phyloP scores from a whole-genome alignment of 495 filamentous ascomycete genomes.

The Peziza echinospora region DNA sequence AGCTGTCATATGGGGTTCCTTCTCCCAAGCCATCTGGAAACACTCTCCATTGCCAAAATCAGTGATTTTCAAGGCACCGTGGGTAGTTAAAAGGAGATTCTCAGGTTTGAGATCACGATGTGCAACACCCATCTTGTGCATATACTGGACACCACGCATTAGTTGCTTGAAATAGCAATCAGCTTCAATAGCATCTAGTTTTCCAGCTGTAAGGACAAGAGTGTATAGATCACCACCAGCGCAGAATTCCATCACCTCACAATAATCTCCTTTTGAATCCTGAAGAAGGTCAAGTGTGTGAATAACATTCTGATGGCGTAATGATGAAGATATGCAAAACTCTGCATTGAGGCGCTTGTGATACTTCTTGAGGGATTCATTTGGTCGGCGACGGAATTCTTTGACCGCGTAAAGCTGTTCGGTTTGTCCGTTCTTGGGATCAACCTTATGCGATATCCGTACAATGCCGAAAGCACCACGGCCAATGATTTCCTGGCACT shows the following conservation, averaged over 20 bases:
- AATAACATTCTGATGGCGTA: slow-evolving; percentile 95
- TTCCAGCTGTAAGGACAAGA: slow-evolving; percentile 73
- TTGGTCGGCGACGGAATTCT: slow-evolving; percentile 83
- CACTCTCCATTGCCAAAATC: slow-evolving; percentile 99
- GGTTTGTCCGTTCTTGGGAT: slow-evolving; percentile 51
- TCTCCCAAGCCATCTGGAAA: slow-evolving; percentile 99
- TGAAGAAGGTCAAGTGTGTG: slow-evolving; percentile 89
- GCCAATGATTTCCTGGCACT: slow-evolving; percentile 96
- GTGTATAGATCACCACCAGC: slow-evolving; percentile 94
- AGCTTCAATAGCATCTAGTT: slow-evolving; percentile 79
- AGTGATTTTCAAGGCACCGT: slow-evolving; percentile 91
- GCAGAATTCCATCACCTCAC: slow-evolving; percentile 99
- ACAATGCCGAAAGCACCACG: slow-evolving; percentile 95
- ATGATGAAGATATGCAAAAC: slow-evolving; percentile 93
- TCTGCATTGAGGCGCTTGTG: slow-evolving; percentile 96
- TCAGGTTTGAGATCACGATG: slow-evolving; percentile 96
- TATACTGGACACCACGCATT: slow-evolving; percentile 97
- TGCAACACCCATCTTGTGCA: slow-evolving; percentile 98
- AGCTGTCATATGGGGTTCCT: slow-evolving; percentile 91
- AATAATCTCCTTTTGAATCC: slow-evolving; percentile 94
- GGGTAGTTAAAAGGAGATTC: slow-evolving; percentile 81
- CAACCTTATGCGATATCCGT: slow-evolving; percentile 89
- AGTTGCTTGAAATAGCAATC: slow-evolving; percentile 99
- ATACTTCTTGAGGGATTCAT: slow-evolving; percentile 89
- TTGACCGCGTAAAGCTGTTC: slow-evolving; percentile 97